Conservation (phyloP, 805 yeast genomes). For the Kodamaea hsintzibuensis region DNA sequence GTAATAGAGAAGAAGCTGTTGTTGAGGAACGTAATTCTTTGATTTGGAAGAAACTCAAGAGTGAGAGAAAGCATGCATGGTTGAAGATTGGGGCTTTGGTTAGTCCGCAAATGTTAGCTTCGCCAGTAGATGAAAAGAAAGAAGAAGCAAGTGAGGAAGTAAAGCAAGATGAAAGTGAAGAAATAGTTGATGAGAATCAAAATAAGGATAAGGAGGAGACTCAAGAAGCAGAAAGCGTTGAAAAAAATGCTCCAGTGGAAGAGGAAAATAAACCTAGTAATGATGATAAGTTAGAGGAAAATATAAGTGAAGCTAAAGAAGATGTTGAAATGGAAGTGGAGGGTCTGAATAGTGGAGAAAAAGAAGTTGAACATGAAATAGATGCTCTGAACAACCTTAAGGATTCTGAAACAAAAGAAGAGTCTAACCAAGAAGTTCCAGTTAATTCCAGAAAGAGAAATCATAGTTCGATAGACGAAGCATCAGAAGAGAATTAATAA, state of each 20-base stretch:
- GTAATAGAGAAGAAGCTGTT: conserved; percentile 13
- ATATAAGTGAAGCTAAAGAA: conserved; percentile 4
- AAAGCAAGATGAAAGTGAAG: conserved; percentile 6
- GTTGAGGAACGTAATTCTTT: conserved; percentile 29
- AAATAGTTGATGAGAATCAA: neutral
- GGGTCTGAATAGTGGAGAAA: neutral
- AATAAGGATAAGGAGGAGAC: conserved; percentile 4
- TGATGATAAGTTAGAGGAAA: neutral
- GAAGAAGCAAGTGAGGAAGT: conserved; percentile 10
- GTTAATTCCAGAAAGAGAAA: neutral
- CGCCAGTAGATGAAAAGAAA: conserved; percentile 9
- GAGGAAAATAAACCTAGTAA: neutral
- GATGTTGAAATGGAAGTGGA: conserved; percentile 10
- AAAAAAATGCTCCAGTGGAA: neutral
- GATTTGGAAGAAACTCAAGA: conserved; percentile 34
- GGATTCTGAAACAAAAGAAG: too few species aligned
- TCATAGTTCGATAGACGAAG: neutral
- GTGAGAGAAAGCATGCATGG: conserved; percentile 25
- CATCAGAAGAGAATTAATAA: neutral
- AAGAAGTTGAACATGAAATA: neutral
- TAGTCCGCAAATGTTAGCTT: conserved; percentile 10
- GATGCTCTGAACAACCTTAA: neutral
- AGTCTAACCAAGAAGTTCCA: too few species aligned
- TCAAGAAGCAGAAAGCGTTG: too few species aligned
- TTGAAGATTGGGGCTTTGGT: conserved; percentile 22